A percentile compares a stretch with the other conserved stretches of the same genome.
These are phyloP conservation scores for Madurella mycetomatis DNA, from an alignment of 2,329 filamentous ascomycete genomes.

Conservation along the genomic window DNA sequence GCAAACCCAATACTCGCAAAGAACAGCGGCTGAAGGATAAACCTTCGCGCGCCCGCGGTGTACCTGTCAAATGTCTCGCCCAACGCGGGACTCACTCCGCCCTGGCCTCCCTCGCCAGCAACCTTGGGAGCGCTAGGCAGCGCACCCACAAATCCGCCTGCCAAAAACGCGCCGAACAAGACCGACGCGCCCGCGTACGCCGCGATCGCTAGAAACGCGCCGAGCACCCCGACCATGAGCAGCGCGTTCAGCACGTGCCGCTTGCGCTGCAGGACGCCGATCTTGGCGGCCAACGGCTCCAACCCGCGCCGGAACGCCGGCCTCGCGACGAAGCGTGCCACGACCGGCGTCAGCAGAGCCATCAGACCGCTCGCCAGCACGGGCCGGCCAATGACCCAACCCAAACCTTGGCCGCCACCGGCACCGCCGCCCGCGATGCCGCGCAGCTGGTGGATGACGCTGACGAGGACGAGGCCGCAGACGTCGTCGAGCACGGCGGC, in stretches of 20 bases:
- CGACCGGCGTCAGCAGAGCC: slow-evolving; percentile 20
- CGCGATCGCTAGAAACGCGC: slow-evolving; percentile 20
- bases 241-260: slow-evolving; percentile 12
- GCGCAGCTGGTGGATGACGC: slow-evolving; percentile 65
- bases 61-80: slow-evolving; percentile 36
- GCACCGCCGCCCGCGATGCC: slow-evolving; percentile 14
- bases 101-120: background rate
- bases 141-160: slow-evolving; percentile 21
- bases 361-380: slow-evolving; percentile 22
- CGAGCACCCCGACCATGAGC: slow-evolving; percentile 17
- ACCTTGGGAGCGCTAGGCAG: slow-evolving; percentile 4
- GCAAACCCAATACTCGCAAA: slow-evolving; percentile 75
- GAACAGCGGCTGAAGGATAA: slow-evolving; percentile 65
- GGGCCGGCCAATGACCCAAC: slow-evolving; percentile 27
- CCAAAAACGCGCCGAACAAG: slow-evolving; percentile 23
- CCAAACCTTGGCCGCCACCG: slow-evolving; percentile 21
- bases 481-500: slow-evolving; percentile 83
- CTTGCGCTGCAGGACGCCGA: background rate
- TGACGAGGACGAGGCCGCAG: slow-evolving; percentile 70
- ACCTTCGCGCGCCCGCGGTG: slow-evolving; percentile 37
- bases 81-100: slow-evolving; percentile 1
- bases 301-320: slow-evolving; percentile 17
- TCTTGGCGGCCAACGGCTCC: background rate
- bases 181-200: slow-evolving; percentile 24
- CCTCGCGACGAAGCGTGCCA: slow-evolving; percentile 9